A percentile compares a stretch with the other conserved stretches of the same genome.
These are phyloP conservation scores for Phytophthora colocasiae DNA, from an alignment of 352 stramenopile species.

Conservation along the genomic window DNA sequence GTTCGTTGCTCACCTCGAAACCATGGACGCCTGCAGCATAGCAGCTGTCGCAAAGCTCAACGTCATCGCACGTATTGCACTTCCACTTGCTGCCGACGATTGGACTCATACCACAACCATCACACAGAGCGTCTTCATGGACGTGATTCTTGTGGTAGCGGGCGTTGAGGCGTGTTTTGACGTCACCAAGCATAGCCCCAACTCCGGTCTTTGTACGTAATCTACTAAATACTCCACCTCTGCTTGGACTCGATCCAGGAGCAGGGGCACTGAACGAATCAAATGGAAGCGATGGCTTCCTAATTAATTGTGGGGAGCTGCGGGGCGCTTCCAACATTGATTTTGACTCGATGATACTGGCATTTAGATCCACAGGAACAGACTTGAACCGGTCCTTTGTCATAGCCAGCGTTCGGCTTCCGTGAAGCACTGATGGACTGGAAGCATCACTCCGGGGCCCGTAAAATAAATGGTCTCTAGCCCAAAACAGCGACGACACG, in stretches of 20 bases:
- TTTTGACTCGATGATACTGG: constrained; percentile 63
- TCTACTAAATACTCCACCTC: constrained; percentile 57
- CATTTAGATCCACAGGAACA: constrained; percentile 66
- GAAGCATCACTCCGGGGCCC: constrained; percentile 68
- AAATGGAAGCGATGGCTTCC: constrained; percentile 32
- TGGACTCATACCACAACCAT: constrained; percentile 78
- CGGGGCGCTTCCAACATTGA: constrained; percentile 51
- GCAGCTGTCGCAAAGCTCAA: constrained; percentile 74
- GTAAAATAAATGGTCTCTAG: constrained; percentile 71
- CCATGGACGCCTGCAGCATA: constrained; percentile 74
- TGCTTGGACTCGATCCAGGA: constrained; percentile 14
- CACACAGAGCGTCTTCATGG: constrained; percentile 81
- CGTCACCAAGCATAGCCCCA: constrained; percentile 59
- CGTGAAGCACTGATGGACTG: constrained; percentile 67
- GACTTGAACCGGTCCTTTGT: constrained; percentile 64
- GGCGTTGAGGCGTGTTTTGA: constrained; percentile 59
- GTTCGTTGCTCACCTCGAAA: constrained; percentile 72
- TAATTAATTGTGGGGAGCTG: constrained; percentile 10
- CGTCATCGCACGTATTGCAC: constrained; percentile 77
- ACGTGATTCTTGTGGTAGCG: constrained; percentile 73
- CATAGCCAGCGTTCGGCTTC: constrained; percentile 37
- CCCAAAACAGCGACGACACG: constrained; percentile 46
- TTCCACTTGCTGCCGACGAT: constrained; percentile 83
- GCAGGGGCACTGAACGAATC: constrained; percentile 27
- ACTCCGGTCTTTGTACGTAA: constrained; percentile 57